A percentile compares a stretch with the other conserved stretches of the same genome.
These are phyloP conservation scores for Solanum corneliomulleri DNA, from an alignment of 257 asterid genomes.

Conservation along the genomic window DNA sequence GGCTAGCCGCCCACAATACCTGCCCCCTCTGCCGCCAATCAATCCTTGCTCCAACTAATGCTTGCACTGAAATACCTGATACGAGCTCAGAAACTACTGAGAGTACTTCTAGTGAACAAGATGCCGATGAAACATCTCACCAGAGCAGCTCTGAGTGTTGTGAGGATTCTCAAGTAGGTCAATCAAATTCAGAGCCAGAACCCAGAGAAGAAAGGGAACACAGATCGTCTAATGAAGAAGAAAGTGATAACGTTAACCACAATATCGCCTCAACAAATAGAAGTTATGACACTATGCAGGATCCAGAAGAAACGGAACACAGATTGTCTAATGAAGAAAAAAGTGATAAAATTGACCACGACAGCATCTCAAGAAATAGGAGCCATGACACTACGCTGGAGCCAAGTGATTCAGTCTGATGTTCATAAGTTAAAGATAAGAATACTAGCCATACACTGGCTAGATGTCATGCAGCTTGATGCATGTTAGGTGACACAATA, in stretches of 20 bases:
- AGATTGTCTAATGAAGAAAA: neutral
- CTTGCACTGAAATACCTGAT: slow-evolving; percentile 3
- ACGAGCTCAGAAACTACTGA: neutral
- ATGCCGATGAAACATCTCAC: neutral
- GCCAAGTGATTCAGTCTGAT: neutral
- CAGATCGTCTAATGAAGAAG: neutral
- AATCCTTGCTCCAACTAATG: slow-evolving; percentile 32
- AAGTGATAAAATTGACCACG: neutral
- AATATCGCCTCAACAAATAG: neutral
- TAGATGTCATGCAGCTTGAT: neutral
- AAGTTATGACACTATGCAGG: neutral
- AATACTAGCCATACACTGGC: neutral
- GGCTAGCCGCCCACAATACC: slow-evolving; percentile 66
- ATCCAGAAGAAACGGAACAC: neutral
- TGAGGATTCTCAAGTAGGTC: neutral
- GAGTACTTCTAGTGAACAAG: slow-evolving; percentile 1
- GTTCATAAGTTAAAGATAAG: neutral
- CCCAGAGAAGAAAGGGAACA: neutral
- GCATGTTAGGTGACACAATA: neutral
- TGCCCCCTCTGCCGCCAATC: slow-evolving; percentile 89
- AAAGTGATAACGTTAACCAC: neutral
- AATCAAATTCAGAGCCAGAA: neutral
- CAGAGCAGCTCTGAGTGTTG: neutral
- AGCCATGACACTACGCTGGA: neutral
- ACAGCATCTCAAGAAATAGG: neutral